Evolutionary conservation across 805 yeast genomes (phyloP).

Genomic region (Babjeviella inositovora): DNA sequence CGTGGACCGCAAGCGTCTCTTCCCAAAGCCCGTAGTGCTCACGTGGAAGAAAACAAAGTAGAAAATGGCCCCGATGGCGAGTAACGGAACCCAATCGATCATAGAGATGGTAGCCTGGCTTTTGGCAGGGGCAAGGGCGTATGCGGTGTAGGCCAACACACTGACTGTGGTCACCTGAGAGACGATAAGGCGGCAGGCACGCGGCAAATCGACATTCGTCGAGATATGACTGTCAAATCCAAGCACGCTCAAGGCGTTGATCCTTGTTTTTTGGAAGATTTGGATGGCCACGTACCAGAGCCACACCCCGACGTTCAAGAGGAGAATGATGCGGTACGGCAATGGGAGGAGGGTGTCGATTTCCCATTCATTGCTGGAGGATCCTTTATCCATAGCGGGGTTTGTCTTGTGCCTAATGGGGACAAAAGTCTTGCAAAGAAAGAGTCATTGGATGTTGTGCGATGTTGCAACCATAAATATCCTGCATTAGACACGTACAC

Average conservation of each 20-base stretch:
- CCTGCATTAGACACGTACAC: no score
- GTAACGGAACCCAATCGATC: slow-evolving; percentile 17
- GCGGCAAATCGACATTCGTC: no score
- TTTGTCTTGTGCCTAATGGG: no score
- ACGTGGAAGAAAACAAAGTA: slow-evolving; percentile 16
- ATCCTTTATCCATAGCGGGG: no score
- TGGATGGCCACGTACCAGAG: slow-evolving; percentile 34
- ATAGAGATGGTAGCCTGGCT: slow-evolving; percentile 7
- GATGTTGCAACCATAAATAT: no score
- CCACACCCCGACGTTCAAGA: slow-evolving; percentile 31
- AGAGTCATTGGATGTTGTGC: no score
- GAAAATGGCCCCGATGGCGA: slow-evolving; percentile 16
- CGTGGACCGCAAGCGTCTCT: slow-evolving; percentile 30
- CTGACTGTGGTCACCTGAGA: slow-evolving; percentile 11
- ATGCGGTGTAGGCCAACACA: slow-evolving; percentile 9
- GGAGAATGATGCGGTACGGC: slow-evolving; percentile 32
- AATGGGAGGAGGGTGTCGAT: slow-evolving; percentile 22
- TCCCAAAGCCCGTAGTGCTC: slow-evolving; percentile 10
- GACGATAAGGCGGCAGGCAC: no score
- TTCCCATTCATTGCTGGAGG: no score
- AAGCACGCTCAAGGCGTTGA: no score
- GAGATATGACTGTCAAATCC: no score
- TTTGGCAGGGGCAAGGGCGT: slow-evolving; percentile 4
- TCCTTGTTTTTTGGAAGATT: slow-evolving; percentile 17
- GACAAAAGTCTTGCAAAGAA: no score